Conservation (phyloP, 2,329 filamentous ascomycete species). For the Colletotrichum gigasporum region DNA sequence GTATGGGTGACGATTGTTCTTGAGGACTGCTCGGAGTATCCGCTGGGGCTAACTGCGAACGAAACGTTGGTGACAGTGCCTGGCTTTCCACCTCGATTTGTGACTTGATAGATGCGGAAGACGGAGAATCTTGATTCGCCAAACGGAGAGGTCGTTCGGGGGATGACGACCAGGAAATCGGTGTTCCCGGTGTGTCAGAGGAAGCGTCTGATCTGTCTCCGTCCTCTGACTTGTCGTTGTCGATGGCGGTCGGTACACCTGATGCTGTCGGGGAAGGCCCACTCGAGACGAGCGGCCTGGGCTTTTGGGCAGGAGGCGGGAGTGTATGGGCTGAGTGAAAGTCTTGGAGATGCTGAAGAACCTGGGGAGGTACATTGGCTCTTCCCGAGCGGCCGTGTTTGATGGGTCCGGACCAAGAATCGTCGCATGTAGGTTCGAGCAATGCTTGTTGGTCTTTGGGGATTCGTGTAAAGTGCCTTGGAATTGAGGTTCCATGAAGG, state of each 20-base stretch:
- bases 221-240: background rate
- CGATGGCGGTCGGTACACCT: background rate
- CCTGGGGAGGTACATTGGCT: conserved; percentile 45
- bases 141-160: conserved; percentile 17
- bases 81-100: conserved; percentile 11
- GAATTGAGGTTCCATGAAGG: conserved; percentile 25
- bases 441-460: conserved; percentile 50
- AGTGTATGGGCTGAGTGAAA: conserved; percentile 25
- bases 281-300: background rate
- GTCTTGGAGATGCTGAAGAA: conserved; percentile 43
- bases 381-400: conserved; percentile 36
- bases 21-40: conserved; percentile 21
- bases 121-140: background rate
- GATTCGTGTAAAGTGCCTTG: conserved; percentile 42
- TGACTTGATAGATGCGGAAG: conserved; percentile 22
- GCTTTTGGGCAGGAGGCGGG: conserved; percentile 28
- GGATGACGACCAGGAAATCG: conserved; percentile 37
- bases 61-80: background rate
- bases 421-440: conserved; percentile 42
- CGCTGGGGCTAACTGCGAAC: conserved; percentile 27
- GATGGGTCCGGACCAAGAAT: conserved; percentile 47
- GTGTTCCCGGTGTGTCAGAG: background rate
- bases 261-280: background rate
- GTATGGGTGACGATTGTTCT: conserved; percentile 4
- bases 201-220: background rate